Evolutionary conservation across 345 rosid genomes (phyloP), one percentile per base, ranked within the genome.

Genomic region (Lagerstroemia speciosa): DNA sequence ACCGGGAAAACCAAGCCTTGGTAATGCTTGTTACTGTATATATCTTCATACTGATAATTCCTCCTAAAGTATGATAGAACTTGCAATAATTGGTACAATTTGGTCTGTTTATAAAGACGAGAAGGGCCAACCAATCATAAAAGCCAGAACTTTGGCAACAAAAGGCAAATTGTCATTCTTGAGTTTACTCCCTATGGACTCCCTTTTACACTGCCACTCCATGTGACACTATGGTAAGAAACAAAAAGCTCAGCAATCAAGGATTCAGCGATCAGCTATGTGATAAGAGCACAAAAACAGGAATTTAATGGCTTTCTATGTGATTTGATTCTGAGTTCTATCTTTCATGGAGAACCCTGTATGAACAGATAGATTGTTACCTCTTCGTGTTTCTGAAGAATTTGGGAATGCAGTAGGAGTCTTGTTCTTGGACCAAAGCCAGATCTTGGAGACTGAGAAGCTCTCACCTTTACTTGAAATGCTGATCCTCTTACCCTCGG

Each of bases 381-480:
- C 71, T 57, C 38, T 37, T 34, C 72, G 79, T 17, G 82, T 64
- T 57, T 78, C 86, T 37, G 84, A 78, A 45, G 82, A 75, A 78
- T 69, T 78, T 52, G 77, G 75, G 72, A 80, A 76, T 71, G 80
- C 87, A 57, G 80, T 86, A 75, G 29, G 33, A 11, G 29, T 58
- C 63, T 58, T 58, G 19, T 89, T 88, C 77, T 74, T 88, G 43
- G 97, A 88, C 97, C 97, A 91, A 70, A 86, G 89, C 97, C 97
- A 91, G 68, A 87, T 85, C 86, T 91, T 91, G 24, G 96, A 92
- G 72, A 92, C 92, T 64, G 98, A 92, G 73, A 88, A 88, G 91
- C 98, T 92, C 69, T 92, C 98, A 43, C 95, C 91, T 83, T 83
- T 89, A 78, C 84, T 92, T 65, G 84, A 78, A 73, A 82, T 71